Evolutionary conservation across 192 early-diverging fungal genomes (phyloP).

Genomic region (Mortierella hygrophila): DNA sequence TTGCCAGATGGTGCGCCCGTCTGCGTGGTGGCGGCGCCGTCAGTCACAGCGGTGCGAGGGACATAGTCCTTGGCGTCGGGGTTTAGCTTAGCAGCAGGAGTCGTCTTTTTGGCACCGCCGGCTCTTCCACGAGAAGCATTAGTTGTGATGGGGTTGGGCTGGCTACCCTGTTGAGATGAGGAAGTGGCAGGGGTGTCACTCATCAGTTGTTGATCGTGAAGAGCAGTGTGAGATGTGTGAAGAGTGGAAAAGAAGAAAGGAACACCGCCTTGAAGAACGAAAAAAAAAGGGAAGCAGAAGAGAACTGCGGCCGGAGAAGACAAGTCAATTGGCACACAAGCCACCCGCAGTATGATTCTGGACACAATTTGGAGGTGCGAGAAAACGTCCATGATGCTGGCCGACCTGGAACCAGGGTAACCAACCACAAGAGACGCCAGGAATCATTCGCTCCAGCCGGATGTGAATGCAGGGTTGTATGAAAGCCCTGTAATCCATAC

Average conservation of each 20-base stretch:
- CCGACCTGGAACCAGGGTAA: background rate
- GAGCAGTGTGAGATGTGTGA: background rate
- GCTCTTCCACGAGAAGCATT: background rate
- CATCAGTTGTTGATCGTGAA: background rate
- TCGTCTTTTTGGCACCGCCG: constrained; percentile 5
- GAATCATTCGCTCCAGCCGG: too few species aligned
- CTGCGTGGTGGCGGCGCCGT: background rate
- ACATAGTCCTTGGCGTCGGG: constrained; percentile 54
- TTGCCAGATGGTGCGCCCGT: constrained; percentile 8
- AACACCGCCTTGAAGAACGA: too few species aligned
- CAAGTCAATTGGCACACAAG: constrained; percentile 2
- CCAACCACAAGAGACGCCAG: background rate
- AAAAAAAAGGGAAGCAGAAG: background rate
- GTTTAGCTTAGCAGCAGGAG: constrained; percentile 23
- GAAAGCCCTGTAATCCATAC: too few species aligned
- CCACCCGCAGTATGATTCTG: constrained; percentile 45
- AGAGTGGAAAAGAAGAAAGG: background rate
- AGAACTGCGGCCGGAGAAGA: background rate
- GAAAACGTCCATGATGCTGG: background rate
- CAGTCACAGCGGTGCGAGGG: constrained; percentile 14
- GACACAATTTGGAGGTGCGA: background rate
- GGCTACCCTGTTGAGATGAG: background rate
- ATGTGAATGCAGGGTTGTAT: too few species aligned
- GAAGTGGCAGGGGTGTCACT: background rate
- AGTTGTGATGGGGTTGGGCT: background rate